Evolutionary conservation across 441 rosid genomes (phyloP), one percentile per base, ranked within the genome.

Genomic region (Populus hybrid): DNA sequence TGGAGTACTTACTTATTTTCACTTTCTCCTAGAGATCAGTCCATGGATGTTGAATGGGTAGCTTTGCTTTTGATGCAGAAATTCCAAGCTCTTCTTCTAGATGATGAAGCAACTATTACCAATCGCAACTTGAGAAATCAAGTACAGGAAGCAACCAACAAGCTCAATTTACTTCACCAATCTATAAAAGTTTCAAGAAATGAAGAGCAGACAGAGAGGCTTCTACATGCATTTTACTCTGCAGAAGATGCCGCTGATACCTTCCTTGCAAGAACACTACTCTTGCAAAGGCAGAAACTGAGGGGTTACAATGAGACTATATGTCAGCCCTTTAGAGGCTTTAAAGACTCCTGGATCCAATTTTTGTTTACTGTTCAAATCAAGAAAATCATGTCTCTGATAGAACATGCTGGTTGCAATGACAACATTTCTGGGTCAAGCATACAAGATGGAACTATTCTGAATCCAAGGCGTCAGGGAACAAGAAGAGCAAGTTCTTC

Each of bases 51-150:
- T 28, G 69, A 67, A 28, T 28, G 69, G 69, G 34, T 67, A 24
- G 18, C 18, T 67, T 28, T 30, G 32, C 69, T 67, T 67, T 24
- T 26, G 69, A 26, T 67, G 1, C 69, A 67, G 34, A 67, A 67
- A 67, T 28, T 23, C 69, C 69, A 67, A 67, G 34, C n/a, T 26
- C 69, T 67, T 67, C 69, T 67, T 30, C 69, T 67, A 10, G 69
- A 67, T 67, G 61, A 21, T 5, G 32, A 67, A 67, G 34, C n/a
- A 12, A 67, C 1, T 12, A 24, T 23, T 67, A 5, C 69, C 69
- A 67, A 30, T 30, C 9, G n/a, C 69, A 67, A 1, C 20, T 14
- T 67, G 20, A 67, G 34, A 23, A 30, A 12, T 67, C 35, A 67
- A 18, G 69, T 67, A 26, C 69, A 67, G 34, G 34, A 67, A 9